Percentiles rank a stretch among this genome's conserved stretches.
Evolutionary conservation across 148 eudicot genomes (phyloP).

Genomic region (Beta vulgaris): DNA sequence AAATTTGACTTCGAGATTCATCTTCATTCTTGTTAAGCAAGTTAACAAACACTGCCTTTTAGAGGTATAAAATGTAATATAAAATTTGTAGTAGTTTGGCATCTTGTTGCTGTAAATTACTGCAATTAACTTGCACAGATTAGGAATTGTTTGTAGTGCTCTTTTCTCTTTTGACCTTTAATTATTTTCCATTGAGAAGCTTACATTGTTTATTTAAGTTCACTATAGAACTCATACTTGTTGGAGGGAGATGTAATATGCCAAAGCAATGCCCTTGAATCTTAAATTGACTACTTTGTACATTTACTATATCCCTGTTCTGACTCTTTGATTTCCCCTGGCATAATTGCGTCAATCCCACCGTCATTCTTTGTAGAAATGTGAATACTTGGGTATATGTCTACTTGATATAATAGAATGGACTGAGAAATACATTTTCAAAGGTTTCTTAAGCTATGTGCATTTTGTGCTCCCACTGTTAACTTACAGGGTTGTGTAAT

Average conservation of each 20-base stretch:
- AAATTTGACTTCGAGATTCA: conserved; percentile 11
- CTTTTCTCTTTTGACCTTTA: neutral
- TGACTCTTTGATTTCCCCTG: neutral
- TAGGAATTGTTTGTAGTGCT: neutral
- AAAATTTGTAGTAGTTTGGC: neutral
- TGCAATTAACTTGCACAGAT: too few species aligned
- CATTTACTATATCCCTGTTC: neutral
- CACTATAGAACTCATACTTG: neutral
- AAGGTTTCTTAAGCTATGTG: neutral
- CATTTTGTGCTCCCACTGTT: neutral
- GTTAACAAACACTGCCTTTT: neutral
- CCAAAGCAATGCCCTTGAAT: too few species aligned
- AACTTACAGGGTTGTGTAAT: neutral
- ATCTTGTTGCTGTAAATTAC: neutral
- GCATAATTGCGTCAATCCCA: neutral
- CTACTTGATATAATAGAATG: too few species aligned
- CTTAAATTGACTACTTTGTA: too few species aligned
- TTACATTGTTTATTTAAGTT: neutral
- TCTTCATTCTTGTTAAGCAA: conserved; percentile 15
- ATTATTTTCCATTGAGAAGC: neutral
- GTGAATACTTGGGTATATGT: neutral
- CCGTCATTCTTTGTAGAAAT: neutral
- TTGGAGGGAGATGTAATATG: neutral
- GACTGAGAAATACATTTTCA: neutral
- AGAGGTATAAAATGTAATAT: neutral